Base-by-base conservation (phyloP, 331 rosid species). In the Quercus phellos region DNA sequence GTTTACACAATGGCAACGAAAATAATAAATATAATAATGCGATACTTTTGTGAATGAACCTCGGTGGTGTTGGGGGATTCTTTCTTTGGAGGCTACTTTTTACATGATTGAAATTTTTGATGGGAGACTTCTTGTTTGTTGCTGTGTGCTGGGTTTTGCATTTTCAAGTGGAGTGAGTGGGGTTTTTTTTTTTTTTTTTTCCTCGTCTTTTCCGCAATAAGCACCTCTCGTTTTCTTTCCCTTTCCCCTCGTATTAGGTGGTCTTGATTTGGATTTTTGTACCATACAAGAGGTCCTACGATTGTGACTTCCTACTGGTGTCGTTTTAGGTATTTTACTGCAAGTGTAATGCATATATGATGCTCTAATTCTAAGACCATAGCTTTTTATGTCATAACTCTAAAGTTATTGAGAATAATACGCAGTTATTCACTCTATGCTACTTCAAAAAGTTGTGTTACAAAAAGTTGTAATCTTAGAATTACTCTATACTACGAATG, bases 21-120 rank as follows among this genome's bases (percentile, higher is more conserved):
- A 38, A 38, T 38, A 38, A 4, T 14, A 27, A 16, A 30, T 22
- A 66, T 66, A n/a, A 34, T n/a, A 43, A 12, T n/a, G 69, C 74
- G 64, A 22, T 16, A 29, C 55, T 77, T 56, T 26, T 55, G 38
- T 21, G 71, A 58, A 76, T 29, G 64, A 76, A 72, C 32, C 77
- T 66, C 19, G 55, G 84, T 76, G 78, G 73, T 43, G 74, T 80
- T 54, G 67, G 70, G 78, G 59, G 72, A 80, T 51, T 59, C 66
- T 53, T 64, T 67, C 73, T 77, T 46, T 73, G 22, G 69, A 32
- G 42, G 73, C 9, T 38, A 38, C 46, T 38, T 38, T 38, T 53
- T 51, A 46, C 32, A 29, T 61, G 53, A 46, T 46, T 46, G 53
- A 46, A 46, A 46, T 3, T 46, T 46, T 46, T 46, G 53, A 46